Conservation (phyloP, 345 rosid genomes). For the Nasturtium officinale region DNA sequence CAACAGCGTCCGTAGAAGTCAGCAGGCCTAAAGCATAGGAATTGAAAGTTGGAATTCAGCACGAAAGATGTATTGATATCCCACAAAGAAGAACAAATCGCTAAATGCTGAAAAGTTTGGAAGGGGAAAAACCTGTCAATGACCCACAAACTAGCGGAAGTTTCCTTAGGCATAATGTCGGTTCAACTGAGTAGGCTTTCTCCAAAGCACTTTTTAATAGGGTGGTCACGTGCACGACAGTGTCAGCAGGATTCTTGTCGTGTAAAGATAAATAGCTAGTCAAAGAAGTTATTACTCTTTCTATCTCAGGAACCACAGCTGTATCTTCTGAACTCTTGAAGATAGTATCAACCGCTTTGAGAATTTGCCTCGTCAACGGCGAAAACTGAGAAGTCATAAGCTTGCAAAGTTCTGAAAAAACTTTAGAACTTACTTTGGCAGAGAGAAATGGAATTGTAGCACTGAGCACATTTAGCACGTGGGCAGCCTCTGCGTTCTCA, state of each 20-base stretch:
- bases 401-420: conserved; percentile 56
- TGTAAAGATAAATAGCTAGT: conserved; percentile 56
- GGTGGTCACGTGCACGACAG: conserved; percentile 55
- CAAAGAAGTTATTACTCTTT: conserved; percentile 54
- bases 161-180: conserved; percentile 51
- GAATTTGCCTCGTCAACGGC: conserved; percentile 59
- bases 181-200: conserved; percentile 50
- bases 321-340: conserved; percentile 51
- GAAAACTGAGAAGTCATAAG: conserved; percentile 60
- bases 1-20: conserved; percentile 50
- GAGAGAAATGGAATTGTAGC: conserved; percentile 57
- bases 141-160: conserved; percentile 58
- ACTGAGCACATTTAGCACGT: conserved; percentile 71
- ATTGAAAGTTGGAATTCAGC: conserved; percentile 5
- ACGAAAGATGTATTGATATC: background rate
- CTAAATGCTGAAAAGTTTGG: background rate
- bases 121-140: conserved; percentile 55
- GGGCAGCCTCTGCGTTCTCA: conserved; percentile 67
- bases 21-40: conserved; percentile 61
- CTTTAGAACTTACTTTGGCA: conserved; percentile 49
- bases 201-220: conserved; percentile 59
- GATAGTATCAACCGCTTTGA: conserved; percentile 59
- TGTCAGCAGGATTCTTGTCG: conserved; percentile 64
- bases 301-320: conserved; percentile 49
- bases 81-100: background rate